Evolutionary conservation across 345 rosid genomes (phyloP).

Genomic region (Salix dunnii): DNA sequence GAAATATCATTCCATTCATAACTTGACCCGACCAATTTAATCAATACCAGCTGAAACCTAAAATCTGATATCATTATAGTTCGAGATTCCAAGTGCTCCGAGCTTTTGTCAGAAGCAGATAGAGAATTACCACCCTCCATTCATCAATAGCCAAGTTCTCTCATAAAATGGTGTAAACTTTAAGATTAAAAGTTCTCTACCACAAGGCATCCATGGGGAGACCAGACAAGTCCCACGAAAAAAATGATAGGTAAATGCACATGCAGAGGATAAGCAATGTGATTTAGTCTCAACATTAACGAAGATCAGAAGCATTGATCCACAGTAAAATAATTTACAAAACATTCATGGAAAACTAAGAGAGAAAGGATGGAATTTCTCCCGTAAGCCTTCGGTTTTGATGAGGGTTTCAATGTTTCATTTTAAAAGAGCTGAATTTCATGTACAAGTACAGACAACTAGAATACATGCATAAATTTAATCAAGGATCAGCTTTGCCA

Average conservation of each 20-base stretch:
- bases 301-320: conserved; percentile 29
- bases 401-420: background rate
- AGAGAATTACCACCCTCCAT: background rate
- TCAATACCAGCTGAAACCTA: background rate
- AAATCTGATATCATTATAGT: background rate
- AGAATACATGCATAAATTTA: background rate
- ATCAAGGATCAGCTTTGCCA: conserved; percentile 78
- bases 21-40: background rate
- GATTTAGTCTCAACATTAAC: conserved; percentile 14
- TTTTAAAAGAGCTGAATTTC: conserved; percentile 37
- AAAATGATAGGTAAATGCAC: background rate
- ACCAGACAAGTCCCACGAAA: background rate
- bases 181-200: background rate
- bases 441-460: conserved; percentile 42
- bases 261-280: background rate
- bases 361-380: conserved; percentile 29
- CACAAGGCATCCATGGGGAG: background rate
- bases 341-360: conserved; percentile 32
- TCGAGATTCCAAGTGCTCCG: background rate
- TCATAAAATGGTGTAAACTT: background rate
- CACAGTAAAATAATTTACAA: conserved; percentile 38
- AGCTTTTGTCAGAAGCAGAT: too few species aligned
- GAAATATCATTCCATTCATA: too few species aligned
- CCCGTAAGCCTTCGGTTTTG: conserved; percentile 30
- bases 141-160: background rate